Conservation (phyloP, 2,329 filamentous ascomycete genomes). For the Pleurostoma richardsiae region DNA sequence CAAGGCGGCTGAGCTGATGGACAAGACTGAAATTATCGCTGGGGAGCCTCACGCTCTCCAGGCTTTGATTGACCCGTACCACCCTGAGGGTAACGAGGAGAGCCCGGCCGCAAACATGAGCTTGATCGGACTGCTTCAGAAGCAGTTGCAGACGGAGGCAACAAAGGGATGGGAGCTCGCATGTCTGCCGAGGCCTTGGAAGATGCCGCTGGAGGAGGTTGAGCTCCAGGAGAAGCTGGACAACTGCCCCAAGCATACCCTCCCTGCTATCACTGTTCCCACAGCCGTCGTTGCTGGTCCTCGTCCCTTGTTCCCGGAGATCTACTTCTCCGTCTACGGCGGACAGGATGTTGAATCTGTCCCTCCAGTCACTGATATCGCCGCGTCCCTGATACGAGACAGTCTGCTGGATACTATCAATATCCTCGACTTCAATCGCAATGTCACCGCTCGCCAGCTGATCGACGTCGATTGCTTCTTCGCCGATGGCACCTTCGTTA, state of each 20-base stretch:
- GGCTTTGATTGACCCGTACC: conserved; percentile 80
- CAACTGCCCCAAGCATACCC: conserved; percentile 64
- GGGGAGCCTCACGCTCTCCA: conserved; percentile 83
- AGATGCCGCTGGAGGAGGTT: conserved; percentile 55
- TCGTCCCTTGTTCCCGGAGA: conserved; percentile 79
- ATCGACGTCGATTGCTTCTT: conserved; percentile 97
- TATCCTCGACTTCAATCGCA: conserved; percentile 86
- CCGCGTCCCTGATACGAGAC: conserved; percentile 80
- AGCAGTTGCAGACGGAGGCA: conserved; percentile 76
- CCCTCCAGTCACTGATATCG: conserved; percentile 68
- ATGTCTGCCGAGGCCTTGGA: conserved; percentile 64
- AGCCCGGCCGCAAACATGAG: conserved; percentile 60
- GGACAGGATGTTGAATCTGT: conserved; percentile 87
- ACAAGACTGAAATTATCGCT: conserved; percentile 93
- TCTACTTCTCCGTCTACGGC: conserved; percentile 89
- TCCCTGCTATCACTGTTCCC: conserved; percentile 74
- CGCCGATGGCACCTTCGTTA: conserved; percentile 82
- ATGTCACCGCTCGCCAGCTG: conserved; percentile 77
- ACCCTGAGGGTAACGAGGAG: conserved; percentile 56
- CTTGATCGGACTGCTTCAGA: conserved; percentile 76
- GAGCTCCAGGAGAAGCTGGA: conserved; percentile 56
- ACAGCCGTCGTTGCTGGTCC: conserved; percentile 69
- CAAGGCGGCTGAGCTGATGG: conserved; percentile 73
- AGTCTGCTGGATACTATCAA: conserved; percentile 90
- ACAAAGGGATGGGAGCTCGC: conserved; percentile 69